Conservation (phyloP, 75 land plant genomes). For the Selaginella moellendorffii region DNA sequence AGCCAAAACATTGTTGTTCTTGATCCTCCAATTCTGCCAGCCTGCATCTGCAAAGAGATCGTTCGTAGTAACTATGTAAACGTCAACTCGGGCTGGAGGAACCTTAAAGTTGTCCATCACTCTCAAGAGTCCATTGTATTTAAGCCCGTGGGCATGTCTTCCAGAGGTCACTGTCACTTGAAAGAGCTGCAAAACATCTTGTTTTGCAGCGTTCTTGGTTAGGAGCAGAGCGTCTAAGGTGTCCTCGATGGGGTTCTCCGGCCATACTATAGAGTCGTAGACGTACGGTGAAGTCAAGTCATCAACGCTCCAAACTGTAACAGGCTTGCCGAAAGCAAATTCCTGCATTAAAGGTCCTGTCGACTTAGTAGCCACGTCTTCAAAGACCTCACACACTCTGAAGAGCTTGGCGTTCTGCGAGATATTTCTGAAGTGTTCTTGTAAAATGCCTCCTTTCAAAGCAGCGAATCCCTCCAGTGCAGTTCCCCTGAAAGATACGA, state of each 20-base stretch:
- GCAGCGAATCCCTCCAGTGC: neutral
- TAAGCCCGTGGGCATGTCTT: neutral
- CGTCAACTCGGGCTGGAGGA: neutral
- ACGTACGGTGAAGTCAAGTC: conserved; percentile 1
- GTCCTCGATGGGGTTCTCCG: neutral
- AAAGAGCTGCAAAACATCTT: neutral
- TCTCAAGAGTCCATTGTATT: neutral
- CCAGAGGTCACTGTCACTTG: neutral
- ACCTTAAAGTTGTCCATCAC: neutral
- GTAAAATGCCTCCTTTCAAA: conserved; percentile 1
- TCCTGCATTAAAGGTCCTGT: conserved; percentile 1
- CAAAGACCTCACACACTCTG: conserved; percentile 1
- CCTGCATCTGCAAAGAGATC: conserved; percentile 1
- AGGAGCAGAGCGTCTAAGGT: neutral
- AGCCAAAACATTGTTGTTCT: neutral
- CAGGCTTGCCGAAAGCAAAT: neutral
- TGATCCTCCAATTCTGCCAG: neutral
- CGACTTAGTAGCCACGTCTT: neutral
- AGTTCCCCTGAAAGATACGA: neutral
- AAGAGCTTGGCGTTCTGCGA: neutral
- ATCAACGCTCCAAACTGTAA: neutral
- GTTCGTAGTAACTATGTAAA: conserved; percentile 1
- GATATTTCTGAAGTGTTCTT: conserved; percentile 1
- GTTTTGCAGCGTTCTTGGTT: conserved; percentile 1
- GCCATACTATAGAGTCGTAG: neutral